Evolutionary conservation across 139 green algal species (phyloP), one percentile per base, ranked within the genome.

Genomic region (Pseudopediastrum boryanum): DNA sequence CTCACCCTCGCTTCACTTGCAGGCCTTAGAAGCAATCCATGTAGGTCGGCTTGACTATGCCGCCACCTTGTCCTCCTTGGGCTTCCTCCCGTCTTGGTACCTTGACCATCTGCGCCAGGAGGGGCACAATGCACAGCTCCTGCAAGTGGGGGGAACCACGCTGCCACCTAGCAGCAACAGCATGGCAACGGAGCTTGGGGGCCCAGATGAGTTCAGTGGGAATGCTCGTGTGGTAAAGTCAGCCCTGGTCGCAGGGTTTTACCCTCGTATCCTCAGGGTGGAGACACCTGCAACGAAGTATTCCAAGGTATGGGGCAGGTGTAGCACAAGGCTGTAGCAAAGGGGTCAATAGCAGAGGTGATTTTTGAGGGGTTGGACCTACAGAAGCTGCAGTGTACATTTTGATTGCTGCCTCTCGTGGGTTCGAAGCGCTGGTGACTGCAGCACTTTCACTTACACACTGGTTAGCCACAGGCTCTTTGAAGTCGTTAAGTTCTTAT

Each of bases 211-310:
- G 54, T 76, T 51, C 51, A 77, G 64, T 13, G 43, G 38, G 75
- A 92, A 95, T 72, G 84, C 83, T 12, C 84, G 89, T 29, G 82
- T 94, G 70, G 27, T 92, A 42, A 92, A 92, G 74, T 88, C 88
- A 2, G 85, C 87, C 0, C 69, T 94, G 16, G 39, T 10, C 25
- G 6, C 33, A 80, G 95, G 95, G 1, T 97, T 97, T 69, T 99
- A 98, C 83, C 95, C 96, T 0, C 86, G 94, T 68, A 84, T 99
- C n/a, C 77, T 98, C 59, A 79, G 92, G 1, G 94, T 98, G 64
- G 87, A 97, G 43, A 79, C 91, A 41, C 87, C 84, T 2, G 58
- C 78, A 23, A 85, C 86, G 42, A 95, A 85, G 65, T 31, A 42
- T 0, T 41, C 39, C 8, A n/a, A n/a, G n/a, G n/a, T n/a, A n/a